phyloP scores from a whole-genome alignment of 345 rosid genomes.

The Turnera subulata region DNA sequence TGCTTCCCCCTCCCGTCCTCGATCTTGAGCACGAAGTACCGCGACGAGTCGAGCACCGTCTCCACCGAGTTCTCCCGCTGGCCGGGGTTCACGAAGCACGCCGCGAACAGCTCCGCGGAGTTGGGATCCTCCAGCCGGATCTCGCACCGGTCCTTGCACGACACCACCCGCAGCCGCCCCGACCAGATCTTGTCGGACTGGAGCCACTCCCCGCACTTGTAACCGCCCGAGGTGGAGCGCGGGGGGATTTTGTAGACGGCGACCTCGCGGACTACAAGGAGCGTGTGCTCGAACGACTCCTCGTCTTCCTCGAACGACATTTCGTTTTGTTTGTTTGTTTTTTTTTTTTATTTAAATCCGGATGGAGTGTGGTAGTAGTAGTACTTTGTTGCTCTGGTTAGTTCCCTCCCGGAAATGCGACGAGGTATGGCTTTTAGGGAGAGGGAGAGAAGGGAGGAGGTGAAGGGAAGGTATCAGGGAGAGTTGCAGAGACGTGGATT shows the following conservation, averaged over 20 bases:
- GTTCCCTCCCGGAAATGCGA: conserved; percentile 5
- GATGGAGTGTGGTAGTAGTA: too few species aligned
- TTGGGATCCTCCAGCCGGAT: conserved; percentile 93
- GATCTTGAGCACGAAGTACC: conserved; percentile 92
- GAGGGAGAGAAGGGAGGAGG: neutral
- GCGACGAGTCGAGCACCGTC: conserved; percentile 94
- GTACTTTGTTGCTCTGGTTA: too few species aligned
- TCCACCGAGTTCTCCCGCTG: conserved; percentile 87
- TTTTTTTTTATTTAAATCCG: neutral
- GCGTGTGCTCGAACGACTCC: conserved; percentile 86
- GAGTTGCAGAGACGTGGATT: conserved; percentile 20
- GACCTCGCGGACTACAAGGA: conserved; percentile 93
- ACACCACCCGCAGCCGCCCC: conserved; percentile 92
- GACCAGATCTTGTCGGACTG: conserved; percentile 99
- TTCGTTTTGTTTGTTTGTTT: neutral
- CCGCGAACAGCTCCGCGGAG: conserved; percentile 89
- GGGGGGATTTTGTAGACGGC: conserved; percentile 92
- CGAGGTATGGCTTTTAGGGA: neutral
- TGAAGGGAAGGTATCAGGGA: conserved; percentile 2
- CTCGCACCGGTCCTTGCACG: conserved; percentile 95
- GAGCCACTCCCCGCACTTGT: conserved; percentile 99
- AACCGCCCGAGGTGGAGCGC: conserved; percentile 87
- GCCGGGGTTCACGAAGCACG: conserved; percentile 82
- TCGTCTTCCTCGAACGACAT: conserved; percentile 87
- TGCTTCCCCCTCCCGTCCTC: conserved; percentile 94